Base-by-base conservation (phyloP, 495 filamentous ascomycete species). In the Bacidia gigantensis region DNA sequence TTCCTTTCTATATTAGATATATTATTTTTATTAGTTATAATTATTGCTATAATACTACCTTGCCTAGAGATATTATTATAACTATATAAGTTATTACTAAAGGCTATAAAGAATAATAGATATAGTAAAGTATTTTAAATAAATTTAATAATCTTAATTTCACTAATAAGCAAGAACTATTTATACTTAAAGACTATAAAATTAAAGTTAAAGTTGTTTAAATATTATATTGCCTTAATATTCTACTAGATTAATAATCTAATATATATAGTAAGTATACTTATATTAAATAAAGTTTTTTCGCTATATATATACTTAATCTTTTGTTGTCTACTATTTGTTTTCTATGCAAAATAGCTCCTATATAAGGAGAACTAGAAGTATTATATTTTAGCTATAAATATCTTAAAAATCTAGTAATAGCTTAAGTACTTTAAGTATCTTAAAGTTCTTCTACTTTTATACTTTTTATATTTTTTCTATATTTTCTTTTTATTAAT, bases 401-500 rank as follows among this genome's bases (percentile, higher is more conserved):
- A 44, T 24, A 46, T 52, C 2, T 52, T 7, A 2, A 52, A 20
- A 10, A 11, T 14, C 17, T 52, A 22, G n/a, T 25, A 10, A 46
- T 46, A 23, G 14, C n/a, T 39, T 39, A 39, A 39, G n/a, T 10
- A 10, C n/a, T 39, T 39, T n/a, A 39, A 39, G 10, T 39, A 10
- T 39, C n/a, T 39, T 39, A 39, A 39, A 39, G 32, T 39, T 39
- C n/a, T 39, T 26, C 29, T 12, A 45, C 9, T 53, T 25, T 53
- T 46, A 3, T n/a, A n/a, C n/a, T n/a, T n/a, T n/a, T n/a, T n/a
- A 46, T 26, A 32, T 44, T 7, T 53, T 25, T 53, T 24, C 9
- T 46, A 26, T 46, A 53, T 26, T 11, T 53, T 26, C 2, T 53
- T 26, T 46, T 52, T 26, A 53, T 46, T 53, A 26, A 46, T 32